Percentiles rank a stretch among this genome's conserved stretches.
Conservation (phyloP, 2,329 filamentous ascomycete species). For the Colletotrichum truncatum region DNA sequence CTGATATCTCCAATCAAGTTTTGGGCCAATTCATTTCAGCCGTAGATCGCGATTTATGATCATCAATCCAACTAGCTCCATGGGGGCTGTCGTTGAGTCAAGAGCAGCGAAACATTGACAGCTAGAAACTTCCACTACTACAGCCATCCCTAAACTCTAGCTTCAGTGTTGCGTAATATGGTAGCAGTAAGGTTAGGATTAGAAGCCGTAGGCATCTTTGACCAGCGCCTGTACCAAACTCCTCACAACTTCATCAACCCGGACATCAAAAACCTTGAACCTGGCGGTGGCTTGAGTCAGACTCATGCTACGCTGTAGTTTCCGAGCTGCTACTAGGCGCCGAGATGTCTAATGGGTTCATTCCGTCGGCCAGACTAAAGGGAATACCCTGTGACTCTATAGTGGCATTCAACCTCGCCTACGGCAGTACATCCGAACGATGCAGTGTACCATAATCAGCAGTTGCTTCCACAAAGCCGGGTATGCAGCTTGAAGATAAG, state of each 20-base stretch:
- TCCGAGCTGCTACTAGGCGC: background rate
- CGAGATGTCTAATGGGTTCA: background rate
- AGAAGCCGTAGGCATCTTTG: background rate
- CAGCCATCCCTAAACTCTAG: background rate
- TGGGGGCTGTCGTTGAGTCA: background rate
- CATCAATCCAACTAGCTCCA: background rate
- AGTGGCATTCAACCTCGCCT: background rate
- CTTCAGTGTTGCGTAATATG: background rate
- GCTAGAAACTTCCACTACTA: constrained; percentile 6
- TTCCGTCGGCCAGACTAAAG: background rate
- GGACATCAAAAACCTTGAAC: background rate
- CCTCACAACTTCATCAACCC: too few relatives aligned
- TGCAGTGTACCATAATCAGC: background rate
- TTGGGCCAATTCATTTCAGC: too few relatives aligned
- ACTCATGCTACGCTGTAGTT: background rate
- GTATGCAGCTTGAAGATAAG: background rate
- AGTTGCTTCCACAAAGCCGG: too few relatives aligned
- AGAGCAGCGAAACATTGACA: background rate
- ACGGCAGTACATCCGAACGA: background rate
- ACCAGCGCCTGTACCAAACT: background rate
- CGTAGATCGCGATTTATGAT: too few relatives aligned
- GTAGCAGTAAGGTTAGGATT: background rate
- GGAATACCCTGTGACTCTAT: background rate
- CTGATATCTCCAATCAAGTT: too few relatives aligned
- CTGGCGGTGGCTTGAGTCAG: constrained; percentile 5